These are phyloP conservation scores for Dothideomycetes sp. DNA, from an alignment of 2,329 filamentous ascomycete species.

Conservation along the genomic window DNA sequence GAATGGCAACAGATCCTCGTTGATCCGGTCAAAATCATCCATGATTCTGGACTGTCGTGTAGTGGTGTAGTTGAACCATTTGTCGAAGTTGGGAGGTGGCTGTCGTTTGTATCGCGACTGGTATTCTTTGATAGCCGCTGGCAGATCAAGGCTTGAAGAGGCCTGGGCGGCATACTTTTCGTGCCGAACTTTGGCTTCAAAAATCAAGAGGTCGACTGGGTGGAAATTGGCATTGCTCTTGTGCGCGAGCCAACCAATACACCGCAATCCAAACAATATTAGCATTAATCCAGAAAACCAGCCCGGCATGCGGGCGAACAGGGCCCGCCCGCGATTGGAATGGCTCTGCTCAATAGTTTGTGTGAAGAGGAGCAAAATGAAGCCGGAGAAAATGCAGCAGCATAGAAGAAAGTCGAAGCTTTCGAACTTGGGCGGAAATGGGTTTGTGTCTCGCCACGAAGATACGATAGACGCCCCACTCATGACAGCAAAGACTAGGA, in stretches of 20 bases:
- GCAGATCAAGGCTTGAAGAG: conserved; percentile 34
- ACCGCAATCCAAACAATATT: conserved; percentile 30
- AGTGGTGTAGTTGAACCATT: conserved; percentile 48
- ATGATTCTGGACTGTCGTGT: conserved; percentile 41
- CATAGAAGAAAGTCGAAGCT: conserved; percentile 13
- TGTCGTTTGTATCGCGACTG: conserved; percentile 39
- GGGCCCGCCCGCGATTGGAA: neutral
- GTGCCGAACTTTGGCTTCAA: conserved; percentile 36
- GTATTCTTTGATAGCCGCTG: conserved; percentile 41
- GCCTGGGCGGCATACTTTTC: conserved; percentile 38
- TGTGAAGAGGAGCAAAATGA: conserved; percentile 2
- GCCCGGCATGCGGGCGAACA: conserved; percentile 1
- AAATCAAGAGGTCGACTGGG: conserved; percentile 45
- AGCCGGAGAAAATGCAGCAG: conserved; percentile 1
- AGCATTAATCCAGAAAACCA: conserved; percentile 21
- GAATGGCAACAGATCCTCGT: conserved; percentile 46
- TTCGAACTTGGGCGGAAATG: conserved; percentile 17
- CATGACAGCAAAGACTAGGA: conserved; percentile 26
- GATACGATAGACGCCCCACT: conserved; percentile 21
- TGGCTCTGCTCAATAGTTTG: conserved; percentile 1
- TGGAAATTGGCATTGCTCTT: conserved; percentile 33
- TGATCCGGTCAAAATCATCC: conserved; percentile 50
- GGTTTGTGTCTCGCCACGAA: conserved; percentile 21
- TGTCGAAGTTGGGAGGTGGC: conserved; percentile 49
- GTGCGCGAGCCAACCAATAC: conserved; percentile 29